Evolutionary conservation across 768 basidiomycete species (phyloP), one percentile per base, ranked within the genome.

Genomic region (Tricholoma flavovirens): DNA sequence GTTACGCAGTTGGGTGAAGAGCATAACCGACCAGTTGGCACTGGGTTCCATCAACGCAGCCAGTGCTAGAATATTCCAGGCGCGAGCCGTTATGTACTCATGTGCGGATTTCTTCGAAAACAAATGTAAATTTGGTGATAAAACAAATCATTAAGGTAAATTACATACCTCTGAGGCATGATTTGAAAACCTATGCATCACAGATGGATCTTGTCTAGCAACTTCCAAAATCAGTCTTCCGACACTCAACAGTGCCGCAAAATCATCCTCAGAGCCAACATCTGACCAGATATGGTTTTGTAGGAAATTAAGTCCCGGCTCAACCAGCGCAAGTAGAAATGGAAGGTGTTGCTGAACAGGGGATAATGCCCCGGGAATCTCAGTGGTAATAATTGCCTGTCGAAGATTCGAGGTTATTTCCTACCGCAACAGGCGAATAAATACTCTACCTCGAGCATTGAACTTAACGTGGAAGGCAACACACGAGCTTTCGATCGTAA

Each of bases 41-140:
- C 66, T 70, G 26, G 64, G 63, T 56, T 73, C 75, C 58, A 75
- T 67, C 35, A 90, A 69, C 0, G 81, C 81, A 1, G 79, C 76
- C 15, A 89, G 67, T 0, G 78, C 67, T 17, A 91, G 65, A 32
- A 86, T 66, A 63, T 86, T 88, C 88, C 88, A 91, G 2, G 80
- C 72, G 14, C 84, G 80, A 2, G 87, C 71, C 33, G 70, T 69
- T 22, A 77, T 67, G 59, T 69, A 65, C 14, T 59, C 57, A 38
- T 67, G 71, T 10, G 69, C 61, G 7, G 62, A 54, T 69, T 72
- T 75, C 78, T 79, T 29, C 15, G 14, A 14, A 29, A 32, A 30
- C 35, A 17, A 30, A 29, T 42, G 30, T 42, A 22, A 42, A 19
- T 30, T 53, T 38, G 24, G 7, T 11, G 24, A 19, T 29, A 42